Percentiles rank a stretch among this genome's conserved stretches.
Conservation (phyloP, 148 eudicot species). For the Rheum nobile region DNA sequence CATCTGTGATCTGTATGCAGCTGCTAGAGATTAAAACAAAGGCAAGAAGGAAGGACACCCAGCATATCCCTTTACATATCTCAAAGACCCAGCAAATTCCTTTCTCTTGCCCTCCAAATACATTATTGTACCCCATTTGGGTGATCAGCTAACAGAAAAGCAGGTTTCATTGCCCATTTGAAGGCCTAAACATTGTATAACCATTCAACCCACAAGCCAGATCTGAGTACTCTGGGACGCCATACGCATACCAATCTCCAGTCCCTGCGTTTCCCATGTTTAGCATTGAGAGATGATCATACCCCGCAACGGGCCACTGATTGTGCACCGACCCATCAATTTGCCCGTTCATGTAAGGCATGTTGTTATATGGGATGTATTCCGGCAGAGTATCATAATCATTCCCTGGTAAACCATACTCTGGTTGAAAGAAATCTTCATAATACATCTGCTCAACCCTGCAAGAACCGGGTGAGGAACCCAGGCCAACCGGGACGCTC, state of each 20-base stretch:
- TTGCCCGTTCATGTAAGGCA: conserved; percentile 57
- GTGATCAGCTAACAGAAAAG: neutral
- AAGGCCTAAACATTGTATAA: conserved; percentile 64
- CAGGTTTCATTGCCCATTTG: conserved; percentile 51
- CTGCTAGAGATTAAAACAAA: neutral
- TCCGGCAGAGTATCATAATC: conserved; percentile 38
- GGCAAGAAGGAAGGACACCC: neutral
- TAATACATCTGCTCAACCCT: conserved; percentile 54
- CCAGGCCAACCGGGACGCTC: conserved; percentile 30
- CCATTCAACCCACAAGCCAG: conserved; percentile 46
- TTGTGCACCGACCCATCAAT: conserved; percentile 35
- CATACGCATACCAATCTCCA: conserved; percentile 50
- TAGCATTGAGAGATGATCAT: conserved; percentile 39
- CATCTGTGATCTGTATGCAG: conserved; percentile 1
- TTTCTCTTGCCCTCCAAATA: neutral
- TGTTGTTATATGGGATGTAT: conserved; percentile 34
- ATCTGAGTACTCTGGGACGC: conserved; percentile 51
- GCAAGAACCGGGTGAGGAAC: conserved; percentile 42
- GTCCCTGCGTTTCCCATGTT: conserved; percentile 29
- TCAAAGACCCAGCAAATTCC: neutral
- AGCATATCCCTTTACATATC: neutral
- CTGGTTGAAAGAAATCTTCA: conserved; percentile 41
- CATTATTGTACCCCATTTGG: conserved; percentile 2
- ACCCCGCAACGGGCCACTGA: conserved; percentile 53
- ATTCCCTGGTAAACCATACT: conserved; percentile 30